Percentiles rank a stretch among this genome's conserved stretches.
These are phyloP conservation scores for Blastomyces parvus DNA, from an alignment of 2,329 filamentous ascomycete genomes.

Conservation along the genomic window DNA sequence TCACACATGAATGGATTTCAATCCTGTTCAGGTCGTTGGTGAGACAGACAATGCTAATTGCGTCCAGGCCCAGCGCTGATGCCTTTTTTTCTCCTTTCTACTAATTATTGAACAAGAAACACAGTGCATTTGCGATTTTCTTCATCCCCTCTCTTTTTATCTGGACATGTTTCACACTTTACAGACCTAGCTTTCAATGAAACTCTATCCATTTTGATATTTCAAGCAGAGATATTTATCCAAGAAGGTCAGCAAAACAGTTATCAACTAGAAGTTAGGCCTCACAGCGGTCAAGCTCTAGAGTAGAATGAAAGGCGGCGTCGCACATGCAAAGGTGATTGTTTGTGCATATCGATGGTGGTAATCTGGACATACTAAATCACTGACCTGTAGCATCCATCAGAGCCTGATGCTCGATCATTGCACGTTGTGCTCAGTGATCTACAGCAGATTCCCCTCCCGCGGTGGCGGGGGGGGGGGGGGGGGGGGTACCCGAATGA, in stretches of 20 bases:
- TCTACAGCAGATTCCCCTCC: not conserved
- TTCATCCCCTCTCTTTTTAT: not conserved
- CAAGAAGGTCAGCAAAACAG: not conserved
- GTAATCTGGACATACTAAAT: not conserved
- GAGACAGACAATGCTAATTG: not conserved
- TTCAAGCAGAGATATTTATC: not conserved
- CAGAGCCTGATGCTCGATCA: not conserved
- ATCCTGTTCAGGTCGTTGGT: not conserved
- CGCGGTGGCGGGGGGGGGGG: too few species aligned
- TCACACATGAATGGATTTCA: not conserved
- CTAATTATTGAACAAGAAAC: not conserved
- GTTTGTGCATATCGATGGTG: not conserved
- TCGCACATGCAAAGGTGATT: not conserved
- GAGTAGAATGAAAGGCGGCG: not conserved
- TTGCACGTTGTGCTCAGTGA: not conserved
- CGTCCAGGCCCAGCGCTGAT: too few species aligned
- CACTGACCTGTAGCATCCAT: not conserved
- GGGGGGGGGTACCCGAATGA: not conserved
- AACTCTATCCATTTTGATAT: not conserved
- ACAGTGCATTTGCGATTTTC: not conserved
- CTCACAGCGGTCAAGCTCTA: not conserved
- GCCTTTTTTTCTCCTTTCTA: not conserved
- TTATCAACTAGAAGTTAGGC: not conserved
- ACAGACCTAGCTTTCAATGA: not conserved
- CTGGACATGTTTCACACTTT: not conserved